Conservation (phyloP, 1,139 yeast genomes). For the Pichia sp. region DNA sequence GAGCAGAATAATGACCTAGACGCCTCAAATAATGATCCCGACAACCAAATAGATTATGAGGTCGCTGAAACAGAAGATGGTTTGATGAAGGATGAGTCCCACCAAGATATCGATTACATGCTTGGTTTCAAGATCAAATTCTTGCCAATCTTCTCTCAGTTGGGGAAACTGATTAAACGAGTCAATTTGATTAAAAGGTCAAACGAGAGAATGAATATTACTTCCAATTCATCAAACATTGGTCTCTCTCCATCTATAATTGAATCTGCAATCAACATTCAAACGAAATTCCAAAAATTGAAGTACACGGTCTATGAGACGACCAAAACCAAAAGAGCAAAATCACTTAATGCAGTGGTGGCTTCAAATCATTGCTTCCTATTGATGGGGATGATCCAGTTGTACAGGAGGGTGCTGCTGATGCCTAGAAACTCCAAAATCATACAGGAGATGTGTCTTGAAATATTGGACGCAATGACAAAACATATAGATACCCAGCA, state of each 20-base stretch:
- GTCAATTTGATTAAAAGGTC: conserved; percentile 29
- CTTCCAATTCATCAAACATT: conserved; percentile 19
- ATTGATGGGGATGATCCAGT: conserved; percentile 50
- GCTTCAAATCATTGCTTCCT: conserved; percentile 53
- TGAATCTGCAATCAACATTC: conserved; percentile 45
- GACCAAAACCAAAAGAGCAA: conserved; percentile 3
- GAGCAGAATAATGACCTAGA: conserved; percentile 19
- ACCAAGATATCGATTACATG: conserved; percentile 49
- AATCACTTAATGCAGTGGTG: conserved; percentile 35
- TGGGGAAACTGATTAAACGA: conserved; percentile 42
- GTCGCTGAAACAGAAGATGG: conserved; percentile 19
- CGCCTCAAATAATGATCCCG: neutral
- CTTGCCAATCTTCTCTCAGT: conserved; percentile 46
- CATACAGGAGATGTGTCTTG: conserved; percentile 45
- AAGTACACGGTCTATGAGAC: conserved; percentile 25
- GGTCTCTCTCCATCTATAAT: conserved; percentile 36
- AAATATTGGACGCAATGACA: conserved; percentile 37
- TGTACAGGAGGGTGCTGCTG: conserved; percentile 51
- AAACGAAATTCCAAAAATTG: conserved; percentile 36
- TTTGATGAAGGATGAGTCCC: conserved; percentile 25
- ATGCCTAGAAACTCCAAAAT: conserved; percentile 44
- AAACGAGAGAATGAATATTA: neutral
- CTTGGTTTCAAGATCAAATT: conserved; percentile 56
- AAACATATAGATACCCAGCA: conserved; percentile 41
- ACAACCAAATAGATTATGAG: conserved; percentile 28